These are phyloP conservation scores for Wickerhamiella alocasiicola DNA, from an alignment of 805 yeast genomes.

Conservation along the genomic window DNA sequence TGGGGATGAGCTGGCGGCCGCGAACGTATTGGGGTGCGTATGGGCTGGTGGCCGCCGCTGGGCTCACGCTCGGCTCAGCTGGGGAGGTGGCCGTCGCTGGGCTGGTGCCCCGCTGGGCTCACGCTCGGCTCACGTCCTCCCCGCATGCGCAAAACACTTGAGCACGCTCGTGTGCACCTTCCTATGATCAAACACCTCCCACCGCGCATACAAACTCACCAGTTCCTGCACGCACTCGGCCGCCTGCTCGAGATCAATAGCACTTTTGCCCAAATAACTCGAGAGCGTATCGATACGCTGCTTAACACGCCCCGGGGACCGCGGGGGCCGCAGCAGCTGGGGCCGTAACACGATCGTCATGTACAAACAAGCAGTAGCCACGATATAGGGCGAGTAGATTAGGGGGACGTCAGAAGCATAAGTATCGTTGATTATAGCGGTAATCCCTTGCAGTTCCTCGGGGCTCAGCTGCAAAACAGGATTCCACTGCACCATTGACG, in stretches of 20 bases:
- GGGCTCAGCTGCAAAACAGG: conserved; percentile 31
- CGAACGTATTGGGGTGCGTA: too few relatives aligned
- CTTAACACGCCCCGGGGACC: conserved; percentile 28
- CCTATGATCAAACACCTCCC: conserved; percentile 60
- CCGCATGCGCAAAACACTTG: background rate
- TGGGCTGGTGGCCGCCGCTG: too few relatives aligned
- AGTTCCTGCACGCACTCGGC: conserved; percentile 77
- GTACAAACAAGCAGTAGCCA: conserved; percentile 73
- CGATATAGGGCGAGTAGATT: conserved; percentile 76
- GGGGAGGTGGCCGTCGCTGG: too few relatives aligned
- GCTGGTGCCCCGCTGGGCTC: too few relatives aligned
- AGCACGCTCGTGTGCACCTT: conserved; percentile 4
- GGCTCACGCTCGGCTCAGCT: too few relatives aligned
- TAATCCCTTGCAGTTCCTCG: conserved; percentile 63
- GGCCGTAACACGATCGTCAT: conserved; percentile 49
- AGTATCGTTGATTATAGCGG: conserved; percentile 85
- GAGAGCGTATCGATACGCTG: conserved; percentile 44
- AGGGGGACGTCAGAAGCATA: conserved; percentile 79
- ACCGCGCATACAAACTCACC: conserved; percentile 64
- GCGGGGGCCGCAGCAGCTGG: conserved; percentile 24
- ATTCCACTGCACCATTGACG: conserved; percentile 43
- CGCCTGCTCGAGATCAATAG: conserved; percentile 63
- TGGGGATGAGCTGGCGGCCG: too few relatives aligned
- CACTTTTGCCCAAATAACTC: conserved; percentile 59
- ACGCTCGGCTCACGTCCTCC: too few relatives aligned